phyloP scores from a whole-genome alignment of 1,139 yeast species.

The Saccharomycopsis crataegensis region DNA sequence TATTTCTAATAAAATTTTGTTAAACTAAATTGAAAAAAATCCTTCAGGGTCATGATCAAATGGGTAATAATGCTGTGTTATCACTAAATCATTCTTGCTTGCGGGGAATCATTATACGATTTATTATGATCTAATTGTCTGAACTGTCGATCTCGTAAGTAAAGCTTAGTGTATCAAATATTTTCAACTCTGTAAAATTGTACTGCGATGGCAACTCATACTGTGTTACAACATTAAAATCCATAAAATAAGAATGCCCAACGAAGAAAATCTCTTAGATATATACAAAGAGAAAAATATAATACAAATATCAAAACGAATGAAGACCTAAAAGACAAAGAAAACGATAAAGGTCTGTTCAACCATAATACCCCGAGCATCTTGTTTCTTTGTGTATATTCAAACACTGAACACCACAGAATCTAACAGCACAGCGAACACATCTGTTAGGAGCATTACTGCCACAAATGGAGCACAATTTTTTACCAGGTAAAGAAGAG shows the following conservation, averaged over 20 bases:
- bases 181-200: no score
- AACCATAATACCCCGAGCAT: constrained; percentile 26
- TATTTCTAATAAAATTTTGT: not conserved
- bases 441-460: constrained; percentile 34
- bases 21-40: not conserved
- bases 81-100: no score
- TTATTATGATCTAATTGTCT: not conserved
- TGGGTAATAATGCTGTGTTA: not conserved
- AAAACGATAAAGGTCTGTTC: not conserved
- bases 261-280: no score
- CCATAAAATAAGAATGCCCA: no score
- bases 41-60: not conserved
- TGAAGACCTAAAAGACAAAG: not conserved
- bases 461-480: constrained; percentile 38
- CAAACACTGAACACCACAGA: constrained; percentile 34
- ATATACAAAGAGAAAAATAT: not conserved
- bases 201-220: no score
- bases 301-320: not conserved
- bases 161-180: no score
- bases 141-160: no score
- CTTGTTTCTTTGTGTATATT: constrained; percentile 36
- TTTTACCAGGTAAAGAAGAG: constrained; percentile 29
- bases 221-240: no score
- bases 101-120: not conserved
- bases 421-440: constrained; percentile 32